Base-by-base conservation (phyloP, 2,329 filamentous ascomycete species). In the Calonectria pauciramosa region DNA sequence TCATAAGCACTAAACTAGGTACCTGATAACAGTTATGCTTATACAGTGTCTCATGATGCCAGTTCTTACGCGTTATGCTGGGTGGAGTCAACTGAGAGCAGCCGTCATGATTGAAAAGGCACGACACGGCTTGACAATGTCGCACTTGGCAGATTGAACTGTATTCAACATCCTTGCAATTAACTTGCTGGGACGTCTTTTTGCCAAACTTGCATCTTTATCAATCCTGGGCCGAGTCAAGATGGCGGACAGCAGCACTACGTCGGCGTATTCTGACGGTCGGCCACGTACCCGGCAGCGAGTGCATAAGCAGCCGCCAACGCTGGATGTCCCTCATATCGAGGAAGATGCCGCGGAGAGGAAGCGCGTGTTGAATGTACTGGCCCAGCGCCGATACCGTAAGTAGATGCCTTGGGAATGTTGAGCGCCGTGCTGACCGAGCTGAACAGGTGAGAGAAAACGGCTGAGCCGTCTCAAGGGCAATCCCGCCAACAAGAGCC, bases 301-400 rank as follows among this genome's bases (percentile, higher is more conserved):
- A 47, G 73, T 82, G 13, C 81, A 85, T 75, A 89, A 88, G 77
- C 73, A 85, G 23, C 84, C 86, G 3, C 82, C 85, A 7, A n/a
- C 80, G 3, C 80, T 90, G 9, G 82, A 83, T 1, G 85, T 90
- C 9, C 89, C 89, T 7, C 80, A 88, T 64, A 88, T 89, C 23
- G 86, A 89, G 7, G 84, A 90, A 28, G 86, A 91, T 82, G 87
- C 89, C 1, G 83, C 86, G 3, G 89, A 91, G 81, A 84, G 90
- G 28, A 91, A 91, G 80, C 84, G 89, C 14, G 84, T 90, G 1
- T 76, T 91, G 28, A 91, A 90, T 70, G 87, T 91, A 13, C 81
- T 91, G 44, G 89, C 90, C 1, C 89, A 91, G 74, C 85, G 90
- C 59, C 84, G 89, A 83, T 91, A 91, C 70, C 84, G 89, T 89